Conservation (phyloP, 768 basidiomycete genomes). For the Nidularia pulvinata region DNA sequence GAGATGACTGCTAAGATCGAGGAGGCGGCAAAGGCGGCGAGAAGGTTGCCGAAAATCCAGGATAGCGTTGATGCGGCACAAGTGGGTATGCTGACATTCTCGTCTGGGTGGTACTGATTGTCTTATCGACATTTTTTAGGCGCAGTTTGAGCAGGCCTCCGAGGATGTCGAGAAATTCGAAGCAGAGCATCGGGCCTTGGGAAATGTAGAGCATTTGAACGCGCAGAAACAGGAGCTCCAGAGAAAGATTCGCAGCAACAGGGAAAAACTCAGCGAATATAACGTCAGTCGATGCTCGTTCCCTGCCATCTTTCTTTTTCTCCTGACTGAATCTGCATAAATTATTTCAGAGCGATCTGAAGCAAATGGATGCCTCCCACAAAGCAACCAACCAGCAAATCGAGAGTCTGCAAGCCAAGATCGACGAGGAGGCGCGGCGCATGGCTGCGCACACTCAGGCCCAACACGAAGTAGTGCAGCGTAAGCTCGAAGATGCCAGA, state of each 20-base stretch:
- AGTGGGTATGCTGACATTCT: constrained; percentile 15
- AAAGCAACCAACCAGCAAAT: constrained; percentile 28
- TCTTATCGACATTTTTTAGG: constrained; percentile 12
- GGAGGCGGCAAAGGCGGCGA: constrained; percentile 29
- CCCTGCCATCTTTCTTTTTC: background rate
- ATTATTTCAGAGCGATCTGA: constrained; percentile 44
- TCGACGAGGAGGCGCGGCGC: constrained; percentile 51
- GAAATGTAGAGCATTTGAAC: constrained; percentile 26
- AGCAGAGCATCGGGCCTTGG: constrained; percentile 21
- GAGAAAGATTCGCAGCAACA: constrained; percentile 44
- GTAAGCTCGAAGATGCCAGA: constrained; percentile 47
- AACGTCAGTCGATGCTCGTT: constrained; percentile 31
- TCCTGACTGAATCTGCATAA: background rate
- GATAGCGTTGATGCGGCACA: constrained; percentile 26
- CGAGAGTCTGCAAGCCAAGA: constrained; percentile 39
- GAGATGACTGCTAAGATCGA: constrained; percentile 41
- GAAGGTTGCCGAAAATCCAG: constrained; percentile 36
- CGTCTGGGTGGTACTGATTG: too few species aligned
- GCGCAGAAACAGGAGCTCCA: constrained; percentile 44
- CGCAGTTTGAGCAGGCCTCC: constrained; percentile 22
- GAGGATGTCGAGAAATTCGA: constrained; percentile 27
- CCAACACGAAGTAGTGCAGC: constrained; percentile 58
- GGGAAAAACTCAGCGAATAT: constrained; percentile 34
- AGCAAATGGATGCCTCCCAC: constrained; percentile 41
- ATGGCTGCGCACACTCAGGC: constrained; percentile 58